Evolutionary conservation across 768 basidiomycete genomes (phyloP), one percentile per base, ranked within the genome.

Genomic region (Gloeostereum incarnatum): DNA sequence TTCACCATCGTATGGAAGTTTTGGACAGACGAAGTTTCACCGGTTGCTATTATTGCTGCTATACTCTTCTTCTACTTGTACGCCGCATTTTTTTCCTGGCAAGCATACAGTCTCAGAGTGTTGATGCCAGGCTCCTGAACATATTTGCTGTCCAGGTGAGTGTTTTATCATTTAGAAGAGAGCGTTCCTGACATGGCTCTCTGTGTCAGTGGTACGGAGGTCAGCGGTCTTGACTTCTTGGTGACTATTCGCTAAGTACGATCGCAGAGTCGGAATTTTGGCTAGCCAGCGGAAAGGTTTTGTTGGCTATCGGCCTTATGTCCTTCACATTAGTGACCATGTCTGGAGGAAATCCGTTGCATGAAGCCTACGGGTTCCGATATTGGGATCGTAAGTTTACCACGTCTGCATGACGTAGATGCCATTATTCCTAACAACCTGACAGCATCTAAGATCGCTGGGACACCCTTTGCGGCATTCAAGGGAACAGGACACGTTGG

Each of bases 181-280:
- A n/a, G n/a, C n/a, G n/a, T n/a, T n/a, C n/a, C n/a, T n/a, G n/a
- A n/a, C n/a, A n/a, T n/a, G n/a, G n/a, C n/a, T n/a, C n/a, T n/a
- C n/a, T n/a, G n/a, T n/a, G n/a, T n/a, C n/a, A 58, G 22, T 69
- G 59, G 50, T 73, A 75, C 53, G 59, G 75, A 51, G 69, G 69
- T 45, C 17, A 3, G 16, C 27, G 21, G 6, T 35, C 31, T 13
- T 35, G 24, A 7, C n/a, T n/a, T 31, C 31, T 3, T 14, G 13
- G 3, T 13, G 10, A 20, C 30, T 25, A n/a, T 22, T 10, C 6
- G 24, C 6, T 22, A 6, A 11, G 6, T 31, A n/a, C n/a, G n/a
- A n/a, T n/a, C n/a, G n/a, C 6, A 71, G 71, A 75, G 52, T 67
- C 71, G 5, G 73, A 75, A 46, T 75, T 73, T 45, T 74, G 72